Conservation (phyloP, 768 basidiomycete genomes). For the Fomitopsis pulvina region DNA sequence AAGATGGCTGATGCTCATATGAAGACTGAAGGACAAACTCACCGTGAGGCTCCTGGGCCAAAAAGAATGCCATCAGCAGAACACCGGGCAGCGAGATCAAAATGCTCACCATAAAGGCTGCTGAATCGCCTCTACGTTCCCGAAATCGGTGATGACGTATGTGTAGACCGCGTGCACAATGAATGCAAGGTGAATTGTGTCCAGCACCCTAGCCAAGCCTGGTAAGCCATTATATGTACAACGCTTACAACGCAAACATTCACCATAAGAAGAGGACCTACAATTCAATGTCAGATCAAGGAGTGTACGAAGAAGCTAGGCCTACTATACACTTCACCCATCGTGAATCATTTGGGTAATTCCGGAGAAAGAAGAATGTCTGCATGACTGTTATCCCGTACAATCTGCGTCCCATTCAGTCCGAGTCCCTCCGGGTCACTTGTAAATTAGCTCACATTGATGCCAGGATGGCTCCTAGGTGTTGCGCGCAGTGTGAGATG, state of each 20-base stretch:
- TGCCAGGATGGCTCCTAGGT: neutral
- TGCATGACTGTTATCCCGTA: neutral
- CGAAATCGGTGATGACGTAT: slow-evolving; percentile 8
- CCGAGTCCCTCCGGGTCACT: neutral
- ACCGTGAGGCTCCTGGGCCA: slow-evolving; percentile 8
- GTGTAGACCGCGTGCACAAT: slow-evolving; percentile 13
- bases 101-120: slow-evolving; percentile 8
- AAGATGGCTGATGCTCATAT: neutral
- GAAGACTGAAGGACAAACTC: neutral
- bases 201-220: slow-evolving; percentile 11
- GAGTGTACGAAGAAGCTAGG: too few species aligned
- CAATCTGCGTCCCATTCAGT: neutral
- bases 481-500: too few species aligned
- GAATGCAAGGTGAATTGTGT: slow-evolving; percentile 13
- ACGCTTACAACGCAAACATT: neutral
- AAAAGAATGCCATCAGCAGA: neutral
- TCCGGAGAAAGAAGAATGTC: neutral
- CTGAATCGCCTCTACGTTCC: neutral
- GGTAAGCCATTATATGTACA: neutral
- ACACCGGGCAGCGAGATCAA: too few species aligned
- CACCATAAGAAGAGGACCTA: too few species aligned
- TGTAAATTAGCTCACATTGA: neutral
- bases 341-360: neutral
- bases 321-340: neutral
- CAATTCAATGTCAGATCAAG: too few species aligned